Evolutionary conservation across 2,329 filamentous ascomycete species (phyloP), one percentile per base, ranked within the genome.

Genomic region (Colletotrichum costaricense): DNA sequence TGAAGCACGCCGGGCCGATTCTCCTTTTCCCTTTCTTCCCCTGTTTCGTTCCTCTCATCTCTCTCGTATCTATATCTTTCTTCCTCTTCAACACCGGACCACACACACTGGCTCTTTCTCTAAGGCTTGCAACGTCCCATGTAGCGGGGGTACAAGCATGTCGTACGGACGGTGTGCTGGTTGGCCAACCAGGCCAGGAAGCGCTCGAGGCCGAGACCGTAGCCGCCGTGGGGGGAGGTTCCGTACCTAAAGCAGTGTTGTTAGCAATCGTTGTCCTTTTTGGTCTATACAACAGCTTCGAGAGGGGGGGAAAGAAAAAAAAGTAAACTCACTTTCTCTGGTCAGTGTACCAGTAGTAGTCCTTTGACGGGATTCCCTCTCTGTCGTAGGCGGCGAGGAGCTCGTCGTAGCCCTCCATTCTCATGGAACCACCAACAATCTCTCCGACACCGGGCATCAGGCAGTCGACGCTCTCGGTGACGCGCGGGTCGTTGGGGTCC

Each of bases 341-440:
- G 85, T 98, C 97, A 38, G 95, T 97, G 87, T 98, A 99, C 97
- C 97, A 99, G 89, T 97, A 98, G 86, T 98, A 98, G 58, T 93
- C 92, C 78, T 90, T 90, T 24, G 95, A 91, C 78, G 94, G 91
- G 82, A 98, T 97, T 54, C 93, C 93, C 84, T 98, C 93, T 75
- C 93, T 91, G 84, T 95, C 91, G 82, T 97, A 99, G 1, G 94
- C 97, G 28, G 89, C 92, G 88, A 98, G 92, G 77, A 98, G 86
- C 87, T 98, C 95, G 16, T 97, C 94, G 81, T 94, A 95, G 81
- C 94, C 92, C 81, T 95, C 92, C 90, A 98, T 97, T 83, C 97
- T 95, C 96, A 99, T 98, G 78, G 92, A 95, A 5, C 96, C 97
- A 75, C 97, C 96, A 2, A 98, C 95, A 80, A 98, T 98, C 88